Conservation (phyloP, 257 asterid species). For the Solanum corneliomulleri region DNA sequence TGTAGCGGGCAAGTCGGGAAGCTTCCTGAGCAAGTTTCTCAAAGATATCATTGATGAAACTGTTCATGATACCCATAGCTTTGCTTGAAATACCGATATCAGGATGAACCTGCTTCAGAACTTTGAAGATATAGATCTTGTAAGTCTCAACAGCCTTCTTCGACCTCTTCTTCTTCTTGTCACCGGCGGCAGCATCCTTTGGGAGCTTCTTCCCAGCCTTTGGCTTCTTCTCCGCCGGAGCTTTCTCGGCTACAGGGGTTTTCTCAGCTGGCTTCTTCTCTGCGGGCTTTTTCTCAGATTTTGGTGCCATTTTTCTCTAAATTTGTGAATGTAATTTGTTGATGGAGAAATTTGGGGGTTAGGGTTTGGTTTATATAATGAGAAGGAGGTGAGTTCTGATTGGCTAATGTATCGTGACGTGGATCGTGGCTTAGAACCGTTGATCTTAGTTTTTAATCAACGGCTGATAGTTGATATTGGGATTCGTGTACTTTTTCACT, state of each 20-base stretch:
- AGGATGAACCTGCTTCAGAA: constrained; percentile 8
- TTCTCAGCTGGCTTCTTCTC: constrained; percentile 12
- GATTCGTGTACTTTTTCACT: neutral
- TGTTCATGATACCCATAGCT: constrained; percentile 15
- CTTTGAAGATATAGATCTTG: constrained; percentile 11
- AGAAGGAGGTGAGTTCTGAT: neutral
- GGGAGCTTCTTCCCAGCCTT: constrained; percentile 8
- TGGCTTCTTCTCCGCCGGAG: constrained; percentile 11
- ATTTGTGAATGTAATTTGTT: neutral
- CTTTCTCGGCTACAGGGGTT: neutral
- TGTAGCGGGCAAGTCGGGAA: constrained; percentile 5
- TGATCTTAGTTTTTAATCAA: neutral
- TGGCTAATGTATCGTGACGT: neutral
- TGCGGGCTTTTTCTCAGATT: constrained; percentile 10
- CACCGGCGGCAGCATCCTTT: neutral
- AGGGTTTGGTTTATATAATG: neutral
- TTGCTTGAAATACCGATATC: constrained; percentile 7
- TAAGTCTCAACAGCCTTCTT: neutral
- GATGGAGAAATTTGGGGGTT: neutral
- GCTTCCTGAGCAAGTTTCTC: constrained; percentile 8
- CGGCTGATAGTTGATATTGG: neutral
- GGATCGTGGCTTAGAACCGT: neutral
- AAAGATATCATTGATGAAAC: constrained; percentile 8
- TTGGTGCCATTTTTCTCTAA: constrained; percentile 7
- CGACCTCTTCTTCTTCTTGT: constrained; percentile 1